A percentile compares a stretch with the other conserved stretches of the same genome.
phyloP scores from a whole-genome alignment of 345 rosid species.

The Geranium brycei region DNA sequence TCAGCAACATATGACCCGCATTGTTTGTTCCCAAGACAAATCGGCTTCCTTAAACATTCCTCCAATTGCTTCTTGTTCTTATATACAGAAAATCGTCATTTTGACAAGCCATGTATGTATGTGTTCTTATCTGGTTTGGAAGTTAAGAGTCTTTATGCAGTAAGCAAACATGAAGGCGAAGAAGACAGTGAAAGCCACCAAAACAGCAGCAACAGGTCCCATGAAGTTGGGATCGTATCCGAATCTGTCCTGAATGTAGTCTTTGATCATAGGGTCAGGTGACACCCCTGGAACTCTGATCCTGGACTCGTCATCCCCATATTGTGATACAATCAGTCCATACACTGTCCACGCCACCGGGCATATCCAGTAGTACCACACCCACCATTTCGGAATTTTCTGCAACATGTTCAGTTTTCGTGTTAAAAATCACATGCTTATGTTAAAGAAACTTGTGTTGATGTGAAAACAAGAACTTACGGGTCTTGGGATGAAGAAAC shows the following conservation, averaged over 20 bases:
- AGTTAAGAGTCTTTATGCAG: slow-evolving; percentile 27
- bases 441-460: not conserved
- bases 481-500: slow-evolving; percentile 18
- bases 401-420: slow-evolving; percentile 8
- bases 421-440: too few species aligned
- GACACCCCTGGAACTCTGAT: slow-evolving; percentile 15
- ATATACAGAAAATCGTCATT: not conserved
- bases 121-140: slow-evolving; percentile 21
- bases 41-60: not conserved
- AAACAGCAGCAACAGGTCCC: slow-evolving; percentile 22
- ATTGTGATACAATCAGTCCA: slow-evolving; percentile 32
- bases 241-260: slow-evolving; percentile 14
- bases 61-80: not conserved
- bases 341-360: slow-evolving; percentile 44
- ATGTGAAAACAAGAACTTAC: slow-evolving; percentile 4
- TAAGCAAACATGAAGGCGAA: slow-evolving; percentile 25
- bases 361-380: slow-evolving; percentile 39
- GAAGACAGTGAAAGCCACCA: slow-evolving; percentile 17
- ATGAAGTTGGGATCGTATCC: slow-evolving; percentile 24
- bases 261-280: slow-evolving; percentile 11
- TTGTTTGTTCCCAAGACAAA: too few species aligned
- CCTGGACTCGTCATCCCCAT: slow-evolving; percentile 20
- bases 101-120: not conserved
- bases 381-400: slow-evolving; percentile 49
- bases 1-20: too few species aligned